A percentile compares a stretch with the other conserved stretches of the same genome.
Evolutionary conservation across 2,329 filamentous ascomycete genomes (phyloP).

Genomic region (Tolypocladium inflatum): DNA sequence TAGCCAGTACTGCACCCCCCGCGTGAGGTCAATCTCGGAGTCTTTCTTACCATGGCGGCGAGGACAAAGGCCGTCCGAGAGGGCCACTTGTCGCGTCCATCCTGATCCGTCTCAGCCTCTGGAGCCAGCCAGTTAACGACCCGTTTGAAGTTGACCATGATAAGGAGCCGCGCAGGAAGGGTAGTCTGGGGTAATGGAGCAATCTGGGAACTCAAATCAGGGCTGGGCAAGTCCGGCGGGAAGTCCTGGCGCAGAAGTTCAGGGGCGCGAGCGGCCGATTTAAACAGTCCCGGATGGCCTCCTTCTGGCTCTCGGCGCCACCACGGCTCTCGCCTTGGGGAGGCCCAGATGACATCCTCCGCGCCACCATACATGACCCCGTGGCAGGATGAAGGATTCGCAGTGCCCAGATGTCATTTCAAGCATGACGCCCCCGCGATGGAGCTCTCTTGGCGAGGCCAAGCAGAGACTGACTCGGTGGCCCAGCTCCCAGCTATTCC

Average conservation of each 20-base stretch:
- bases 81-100: slow-evolving; percentile 16
- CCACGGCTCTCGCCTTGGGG: neutral
- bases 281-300: neutral
- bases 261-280: neutral
- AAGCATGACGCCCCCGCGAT: neutral
- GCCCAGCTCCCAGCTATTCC: neutral
- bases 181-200: neutral
- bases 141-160: slow-evolving; percentile 4
- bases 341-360: neutral
- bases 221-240: neutral
- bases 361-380: too few species aligned
- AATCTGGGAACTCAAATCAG: neutral
- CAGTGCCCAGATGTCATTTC: neutral
- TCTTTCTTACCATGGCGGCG: slow-evolving; percentile 29
- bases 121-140: slow-evolving; percentile 11
- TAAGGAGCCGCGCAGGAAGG: too few species aligned
- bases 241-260: neutral
- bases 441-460: neutral
- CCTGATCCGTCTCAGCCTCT: slow-evolving; percentile 12
- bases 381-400: too few species aligned
- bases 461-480: neutral
- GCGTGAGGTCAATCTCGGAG: too few species aligned
- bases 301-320: neutral
- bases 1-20: neutral
- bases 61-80: slow-evolving; percentile 16